Evolutionary conservation across 2,329 filamentous ascomycete genomes (phyloP).

Genomic region (Ceratocystis huliohia): DNA sequence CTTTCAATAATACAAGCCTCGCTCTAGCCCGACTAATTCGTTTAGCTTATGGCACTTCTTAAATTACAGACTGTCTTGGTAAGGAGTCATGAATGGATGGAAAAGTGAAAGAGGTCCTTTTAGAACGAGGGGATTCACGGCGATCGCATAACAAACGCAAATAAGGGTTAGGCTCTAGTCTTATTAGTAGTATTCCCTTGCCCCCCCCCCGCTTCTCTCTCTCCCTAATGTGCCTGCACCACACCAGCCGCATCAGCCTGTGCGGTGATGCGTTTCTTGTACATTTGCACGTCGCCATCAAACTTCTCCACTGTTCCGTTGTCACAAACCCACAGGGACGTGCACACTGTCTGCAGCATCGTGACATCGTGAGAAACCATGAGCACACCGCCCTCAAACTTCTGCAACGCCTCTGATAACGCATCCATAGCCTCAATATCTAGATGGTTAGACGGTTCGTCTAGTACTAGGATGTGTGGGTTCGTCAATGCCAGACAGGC

Average conservation of each 20-base stretch:
- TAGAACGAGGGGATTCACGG: neutral
- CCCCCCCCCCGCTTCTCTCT: neutral
- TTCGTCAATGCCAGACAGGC: conserved; percentile 89
- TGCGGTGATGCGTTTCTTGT: conserved; percentile 90
- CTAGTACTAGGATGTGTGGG: conserved; percentile 91
- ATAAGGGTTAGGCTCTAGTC: neutral
- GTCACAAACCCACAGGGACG: conserved; percentile 91
- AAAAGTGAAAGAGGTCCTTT: neutral
- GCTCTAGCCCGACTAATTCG: neutral
- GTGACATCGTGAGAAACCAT: conserved; percentile 99
- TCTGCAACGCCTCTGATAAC: conserved; percentile 65
- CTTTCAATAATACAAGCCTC: neutral
- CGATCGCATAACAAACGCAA: neutral
- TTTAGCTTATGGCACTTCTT: neutral
- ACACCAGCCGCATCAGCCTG: conserved; percentile 84
- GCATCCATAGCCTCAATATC: conserved; percentile 99
- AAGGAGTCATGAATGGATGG: neutral
- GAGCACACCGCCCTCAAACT: conserved; percentile 86
- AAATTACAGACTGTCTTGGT: conserved; percentile 1
- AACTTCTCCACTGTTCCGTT: conserved; percentile 91
- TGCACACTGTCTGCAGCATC: conserved; percentile 94
- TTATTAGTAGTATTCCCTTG: neutral
- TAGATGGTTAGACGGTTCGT: conserved; percentile 96
- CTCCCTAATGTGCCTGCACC: conserved; percentile 48
- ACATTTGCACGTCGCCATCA: conserved; percentile 83